Conservation (phyloP, 176 grass and related monocot species). For the Urochloa ruziziensis region DNA sequence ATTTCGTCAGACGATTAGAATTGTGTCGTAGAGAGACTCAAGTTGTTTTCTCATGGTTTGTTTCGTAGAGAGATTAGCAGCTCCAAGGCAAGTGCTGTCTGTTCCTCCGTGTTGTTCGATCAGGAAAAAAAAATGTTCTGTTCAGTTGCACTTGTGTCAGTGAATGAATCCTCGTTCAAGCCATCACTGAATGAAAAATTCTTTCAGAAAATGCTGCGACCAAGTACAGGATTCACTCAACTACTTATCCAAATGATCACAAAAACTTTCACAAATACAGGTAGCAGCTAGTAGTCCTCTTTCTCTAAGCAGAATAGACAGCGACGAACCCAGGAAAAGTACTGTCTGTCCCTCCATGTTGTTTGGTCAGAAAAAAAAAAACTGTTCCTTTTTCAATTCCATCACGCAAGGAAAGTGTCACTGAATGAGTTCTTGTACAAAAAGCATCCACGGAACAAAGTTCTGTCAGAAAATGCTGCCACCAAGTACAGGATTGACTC, state of each 20-base stretch:
- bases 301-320: too few species aligned
- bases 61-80: background rate
- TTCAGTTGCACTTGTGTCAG: background rate
- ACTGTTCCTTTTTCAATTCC: background rate
- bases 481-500: background rate
- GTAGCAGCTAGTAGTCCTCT: too few species aligned
- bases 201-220: background rate
- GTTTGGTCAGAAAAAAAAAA: background rate
- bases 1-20: background rate
- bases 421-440: conserved; percentile 9
- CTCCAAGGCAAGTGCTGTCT: background rate
- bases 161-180: conserved; percentile 4
- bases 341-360: background rate
- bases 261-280: too few species aligned
- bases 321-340: background rate
- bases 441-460: background rate
- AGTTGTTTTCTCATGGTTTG: background rate
- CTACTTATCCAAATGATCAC: too few species aligned
- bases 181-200: background rate
- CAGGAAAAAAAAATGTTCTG: background rate
- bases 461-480: background rate
- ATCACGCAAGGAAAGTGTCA: too few species aligned
- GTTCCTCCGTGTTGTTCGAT: background rate
- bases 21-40: conserved; percentile 10
- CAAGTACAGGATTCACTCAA: background rate